Evolutionary conservation across 352 stramenopile species (phyloP), one percentile per base, ranked within the genome.

Genomic region (Pythium rishiriense): DNA sequence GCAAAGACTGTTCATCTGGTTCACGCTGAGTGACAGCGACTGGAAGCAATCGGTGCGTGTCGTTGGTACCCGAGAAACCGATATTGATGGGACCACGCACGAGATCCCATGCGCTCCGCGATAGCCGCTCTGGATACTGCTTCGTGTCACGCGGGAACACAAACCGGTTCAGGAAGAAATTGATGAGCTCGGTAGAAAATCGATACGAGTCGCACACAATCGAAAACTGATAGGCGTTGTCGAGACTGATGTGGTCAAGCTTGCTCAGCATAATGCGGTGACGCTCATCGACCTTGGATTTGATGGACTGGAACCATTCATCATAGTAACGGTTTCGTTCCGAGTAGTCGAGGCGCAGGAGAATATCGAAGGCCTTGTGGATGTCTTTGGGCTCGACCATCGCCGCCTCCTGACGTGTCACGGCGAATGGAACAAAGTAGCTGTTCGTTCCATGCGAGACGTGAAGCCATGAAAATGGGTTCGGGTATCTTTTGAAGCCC

Each of bases 41-140:
- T 4, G 88, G 90, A 5, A 97, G 69, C 53, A 97, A 49, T 0
- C 72, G 72, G 15, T 96, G 85, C 29, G 91, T 97, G 62, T 97
- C 90, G 59, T 97, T 97, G 14, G 90, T 98, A 0, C 89, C 91
- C 0, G 87, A 97, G 57, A 97, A 97, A 2, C 90, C 90, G 21
- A 96, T 74, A 22, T 79, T 81, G 0, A 63, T 70, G 2, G 71
- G 53, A 1, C 87, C 88, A 17, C 80, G 61, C 15, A 82, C 87
- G 31, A 97, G 58, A 68, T 97, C 80, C 88, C 90, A 98, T 14
- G 90, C 73, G 15, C 74, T 97, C 53, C 84, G 69, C 9, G 74
- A 80, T 1, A 97, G 63, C 0, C 86, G 75, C 4, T 84, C 55
- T n/a, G 81, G 79, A 59, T 88, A 97, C 60, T 96, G 87, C 11